Evolutionary conservation across 768 basidiomycete species (phyloP), one percentile per base, ranked within the genome.

Genomic region (Lentinula guzmanii): DNA sequence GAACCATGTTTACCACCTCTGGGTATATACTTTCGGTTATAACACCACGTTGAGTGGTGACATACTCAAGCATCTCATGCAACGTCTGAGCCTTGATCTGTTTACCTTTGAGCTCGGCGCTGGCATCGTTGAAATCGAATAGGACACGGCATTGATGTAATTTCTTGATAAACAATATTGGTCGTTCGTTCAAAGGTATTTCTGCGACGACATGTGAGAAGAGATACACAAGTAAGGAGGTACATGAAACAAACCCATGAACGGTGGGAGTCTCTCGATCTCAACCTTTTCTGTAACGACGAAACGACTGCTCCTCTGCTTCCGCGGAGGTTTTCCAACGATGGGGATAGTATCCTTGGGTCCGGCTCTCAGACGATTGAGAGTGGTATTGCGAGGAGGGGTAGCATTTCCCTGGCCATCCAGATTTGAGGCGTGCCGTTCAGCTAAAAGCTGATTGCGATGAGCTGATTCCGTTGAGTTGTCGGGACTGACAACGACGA

Each of bases 61-160:
- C 97, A 72, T 98, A 98, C 71, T 99, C 97, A 70, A 99, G 82
- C 92, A 99, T 93, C 77, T 99, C 97, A 66, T 97, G 93, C 63
- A 99, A 77, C 13, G 97, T 93, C 74, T 97, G 94, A 2, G 95
- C 93, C 79, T 99, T 99, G 77, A 98, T 91, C 74, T 98, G 96
- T 77, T 99, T 99, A 66, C 95, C 95, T 74, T 90, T 91, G 70
- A 99, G 83, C 69, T 99, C 97, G 33, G 91, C 82, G 68, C 91
- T 95, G 51, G 95, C 91, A 71, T 99, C 97, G 71, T 98, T 98
- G 76, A 99, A 99, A 76, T 99, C 97, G 74, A 99, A 99, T 45
- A 99, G 77, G 64, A 98, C 95, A 60, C 91, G 87, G 76, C 96
- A 98, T 72, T 99, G 97, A 73, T 90, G 88, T 58, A 99, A 82